Base-by-base conservation (phyloP, 1,284 basidiomycete species). In the Coriolopsis trogii region DNA sequence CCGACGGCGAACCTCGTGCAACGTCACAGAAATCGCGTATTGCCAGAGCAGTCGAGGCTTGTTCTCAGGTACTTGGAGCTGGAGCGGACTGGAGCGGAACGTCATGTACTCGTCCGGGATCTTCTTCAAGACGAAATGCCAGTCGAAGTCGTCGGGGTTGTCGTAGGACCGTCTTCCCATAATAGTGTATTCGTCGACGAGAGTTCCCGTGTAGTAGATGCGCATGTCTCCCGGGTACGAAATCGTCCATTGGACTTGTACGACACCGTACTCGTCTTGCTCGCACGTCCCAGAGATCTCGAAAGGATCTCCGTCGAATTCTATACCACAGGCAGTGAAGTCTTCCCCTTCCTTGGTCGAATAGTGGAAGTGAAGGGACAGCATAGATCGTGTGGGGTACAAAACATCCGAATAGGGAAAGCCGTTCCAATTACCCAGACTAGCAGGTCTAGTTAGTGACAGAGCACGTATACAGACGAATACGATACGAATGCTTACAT, bases 1-100 rank as follows among this genome's bases (percentile, higher is more conserved):
- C 15, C 38, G 25, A 30, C 53, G 53, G 1, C 60, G 59, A 7
- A 62, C 38, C 20, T 63, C 56, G n/a, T 53, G 38, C 13, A 53
- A 5, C 13, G 53, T 45, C 0, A 60, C 57, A 7, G 50, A n/a
- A 20, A 61, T 50, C 6, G 65, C 67, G 24, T 62, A 68, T 3
- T 41, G 53, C 64, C 65, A 68, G 13, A 67, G 40, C 2, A 58
- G 53, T 7, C 53, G 50, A 16, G 29, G 25, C 34, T 18, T 46
- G 24, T 40, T 29, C 12, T 30, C 24, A 10, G 38, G 10, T 5
- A 54, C n/a, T 7, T 38, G 5, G 7, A 54, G 20, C 10, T 38
- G 5, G 7, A 15, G 6, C 3, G 49, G 49, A 8, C 37, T 23
- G 3, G 54, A 49, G 10, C 46, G 41, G 15, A 49, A 39, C 4